Evolutionary conservation across 148 eudicot species (phyloP).

Genomic region (Mesembryanthemum crystallinum): DNA sequence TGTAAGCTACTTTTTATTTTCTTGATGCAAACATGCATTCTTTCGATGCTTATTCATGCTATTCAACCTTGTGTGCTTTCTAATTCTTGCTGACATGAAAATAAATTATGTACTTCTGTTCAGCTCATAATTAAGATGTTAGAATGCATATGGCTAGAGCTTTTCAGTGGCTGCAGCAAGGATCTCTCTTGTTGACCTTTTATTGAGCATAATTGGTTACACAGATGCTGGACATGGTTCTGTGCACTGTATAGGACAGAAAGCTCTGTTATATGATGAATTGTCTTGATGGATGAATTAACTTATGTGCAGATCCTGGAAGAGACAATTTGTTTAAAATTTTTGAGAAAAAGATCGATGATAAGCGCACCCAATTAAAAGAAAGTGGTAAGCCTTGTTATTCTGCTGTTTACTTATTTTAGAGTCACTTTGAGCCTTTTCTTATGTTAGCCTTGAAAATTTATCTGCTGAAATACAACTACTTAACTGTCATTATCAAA

Average conservation of each 20-base stretch:
- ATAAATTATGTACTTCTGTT: neutral
- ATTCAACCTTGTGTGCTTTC: neutral
- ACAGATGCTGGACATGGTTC: neutral
- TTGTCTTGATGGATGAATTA: slow-evolving; percentile 5
- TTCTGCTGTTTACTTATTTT: neutral
- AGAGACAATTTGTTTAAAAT: slow-evolving; percentile 59
- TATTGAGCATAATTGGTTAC: neutral
- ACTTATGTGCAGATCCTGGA: slow-evolving; percentile 62
- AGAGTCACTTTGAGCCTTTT: neutral
- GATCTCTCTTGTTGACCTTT: neutral
- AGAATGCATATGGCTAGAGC: neutral
- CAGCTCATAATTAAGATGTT: slow-evolving; percentile 2
- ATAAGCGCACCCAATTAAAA: slow-evolving; percentile 67
- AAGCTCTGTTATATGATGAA: neutral
- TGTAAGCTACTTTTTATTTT: neutral
- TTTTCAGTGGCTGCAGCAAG: neutral
- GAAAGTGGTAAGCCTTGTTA: slow-evolving; percentile 63
- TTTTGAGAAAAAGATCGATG: slow-evolving; percentile 87
- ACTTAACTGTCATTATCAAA: slow-evolving; percentile 10
- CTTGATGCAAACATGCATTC: neutral
- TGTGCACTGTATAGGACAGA: neutral
- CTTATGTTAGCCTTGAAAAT: neutral
- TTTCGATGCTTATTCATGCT: neutral
- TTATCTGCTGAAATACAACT: neutral
- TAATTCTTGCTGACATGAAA: slow-evolving; percentile 7